These are phyloP conservation scores for Phytophthora sp. DNA, from an alignment of 352 stramenopile genomes.

Conservation along the genomic window DNA sequence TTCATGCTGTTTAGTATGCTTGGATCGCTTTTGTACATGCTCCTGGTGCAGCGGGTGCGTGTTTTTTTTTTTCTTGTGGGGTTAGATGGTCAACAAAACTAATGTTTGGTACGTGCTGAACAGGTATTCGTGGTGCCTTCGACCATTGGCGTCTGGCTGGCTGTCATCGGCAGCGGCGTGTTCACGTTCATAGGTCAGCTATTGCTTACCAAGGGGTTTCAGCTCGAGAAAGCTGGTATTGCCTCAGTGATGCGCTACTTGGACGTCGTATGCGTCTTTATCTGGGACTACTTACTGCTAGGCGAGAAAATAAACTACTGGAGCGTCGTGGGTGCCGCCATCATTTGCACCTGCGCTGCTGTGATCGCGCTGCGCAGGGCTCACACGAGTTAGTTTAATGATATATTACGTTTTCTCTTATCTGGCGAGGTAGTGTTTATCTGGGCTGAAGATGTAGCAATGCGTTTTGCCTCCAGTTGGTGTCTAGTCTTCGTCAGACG, in stretches of 20 bases:
- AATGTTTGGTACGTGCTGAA: constrained; percentile 8
- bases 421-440: constrained; percentile 9
- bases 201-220: constrained; percentile 81
- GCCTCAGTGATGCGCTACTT: constrained; percentile 87
- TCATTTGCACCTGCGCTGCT: constrained; percentile 71
- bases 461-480: too few relatives aligned
- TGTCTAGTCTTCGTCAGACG: constrained; percentile 14
- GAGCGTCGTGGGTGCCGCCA: constrained; percentile 70
- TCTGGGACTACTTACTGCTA: constrained; percentile 74
- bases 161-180: constrained; percentile 60
- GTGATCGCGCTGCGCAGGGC: constrained; percentile 71
- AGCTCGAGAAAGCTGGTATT: constrained; percentile 84
- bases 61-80: too few relatives aligned
- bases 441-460: constrained; percentile 15
- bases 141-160: constrained; percentile 47
- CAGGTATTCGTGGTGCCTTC: constrained; percentile 56
- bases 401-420: not conserved
- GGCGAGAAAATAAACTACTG: constrained; percentile 73
- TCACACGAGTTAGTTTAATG: constrained; percentile 27
- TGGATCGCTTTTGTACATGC: constrained; percentile 58
- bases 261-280: constrained; percentile 85
- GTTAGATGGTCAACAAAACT: too few relatives aligned
- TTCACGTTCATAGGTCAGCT: constrained; percentile 77
- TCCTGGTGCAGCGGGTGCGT: constrained; percentile 57
- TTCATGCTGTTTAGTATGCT: constrained; percentile 73